A percentile compares a stretch with the other conserved stretches of the same genome.
phyloP scores from a whole-genome alignment of 1,284 basidiomycete genomes.

The Rhizopogon parksii region DNA sequence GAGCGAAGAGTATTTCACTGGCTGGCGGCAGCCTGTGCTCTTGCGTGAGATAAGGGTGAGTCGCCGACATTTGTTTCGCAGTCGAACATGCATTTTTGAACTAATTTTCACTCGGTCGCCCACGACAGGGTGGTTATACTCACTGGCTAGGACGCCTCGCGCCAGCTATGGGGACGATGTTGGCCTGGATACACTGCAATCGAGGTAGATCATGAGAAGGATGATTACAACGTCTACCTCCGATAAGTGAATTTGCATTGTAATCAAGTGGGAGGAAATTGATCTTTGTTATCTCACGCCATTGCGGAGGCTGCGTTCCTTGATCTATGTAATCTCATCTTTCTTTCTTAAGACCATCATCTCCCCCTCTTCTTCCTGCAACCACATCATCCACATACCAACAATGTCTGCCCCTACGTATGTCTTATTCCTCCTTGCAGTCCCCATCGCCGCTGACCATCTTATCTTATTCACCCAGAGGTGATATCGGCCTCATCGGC shows the following conservation, averaged over 20 bases:
- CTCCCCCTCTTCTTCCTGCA: conserved; percentile 21
- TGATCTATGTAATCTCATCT: conserved; percentile 23
- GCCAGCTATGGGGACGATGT: not conserved
- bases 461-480: conserved; percentile 39
- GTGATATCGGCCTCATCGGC: conserved; percentile 91
- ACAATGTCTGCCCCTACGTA: conserved; percentile 42
- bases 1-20: conserved; percentile 1
- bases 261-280: conserved; percentile 11
- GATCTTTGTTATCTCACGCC: conserved; percentile 18
- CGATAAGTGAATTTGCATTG: conserved; percentile 1
- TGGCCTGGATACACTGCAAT: not conserved
- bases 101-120: conserved; percentile 10
- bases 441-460: conserved; percentile 3
- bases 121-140: conserved; percentile 1
- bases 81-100: conserved; percentile 5
- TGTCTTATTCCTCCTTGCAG: conserved; percentile 11
- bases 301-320: conserved; percentile 8
- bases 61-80: conserved; percentile 7
- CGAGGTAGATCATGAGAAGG: too few relatives aligned
- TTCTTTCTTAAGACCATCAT: conserved; percentile 11
- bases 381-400: conserved; percentile 17
- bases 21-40: conserved; percentile 3
- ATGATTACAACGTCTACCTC: too few relatives aligned
- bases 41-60: conserved; percentile 5
- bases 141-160: not conserved